These are phyloP conservation scores for Eucalyptus cloeziana DNA, from an alignment of 345 rosid genomes.

Conservation along the genomic window DNA sequence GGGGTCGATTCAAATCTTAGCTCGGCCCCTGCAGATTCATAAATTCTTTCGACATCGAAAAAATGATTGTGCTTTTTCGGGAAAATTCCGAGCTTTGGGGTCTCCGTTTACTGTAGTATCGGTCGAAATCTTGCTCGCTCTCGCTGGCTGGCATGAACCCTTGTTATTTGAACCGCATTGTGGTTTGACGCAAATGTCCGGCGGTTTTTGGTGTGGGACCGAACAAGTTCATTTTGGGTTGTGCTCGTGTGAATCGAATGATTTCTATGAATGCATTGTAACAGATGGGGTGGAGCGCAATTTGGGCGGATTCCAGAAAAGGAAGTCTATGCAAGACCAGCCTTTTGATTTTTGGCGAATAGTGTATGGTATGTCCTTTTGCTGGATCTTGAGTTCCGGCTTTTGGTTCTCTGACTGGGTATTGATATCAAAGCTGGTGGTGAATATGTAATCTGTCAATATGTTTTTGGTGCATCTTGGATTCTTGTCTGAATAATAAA, in stretches of 20 bases:
- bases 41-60: no score
- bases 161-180: background rate
- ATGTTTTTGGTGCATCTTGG: background rate
- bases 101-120: background rate
- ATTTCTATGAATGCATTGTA: background rate
- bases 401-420: background rate
- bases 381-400: background rate
- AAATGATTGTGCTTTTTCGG: background rate
- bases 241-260: background rate
- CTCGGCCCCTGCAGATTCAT: no score
- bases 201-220: background rate
- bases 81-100: background rate
- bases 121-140: background rate
- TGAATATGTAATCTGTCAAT: background rate
- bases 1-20: no score
- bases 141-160: background rate
- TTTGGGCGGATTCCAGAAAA: background rate
- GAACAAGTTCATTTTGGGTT: background rate
- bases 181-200: background rate
- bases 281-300: background rate
- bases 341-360: constrained; percentile 20
- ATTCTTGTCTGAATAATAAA: background rate
- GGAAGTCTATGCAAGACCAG: background rate
- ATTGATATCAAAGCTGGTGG: background rate
- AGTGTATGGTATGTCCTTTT: constrained; percentile 7